Conservation (phyloP, 164 flowering plant species). For the Aristolochia fimbriata region DNA sequence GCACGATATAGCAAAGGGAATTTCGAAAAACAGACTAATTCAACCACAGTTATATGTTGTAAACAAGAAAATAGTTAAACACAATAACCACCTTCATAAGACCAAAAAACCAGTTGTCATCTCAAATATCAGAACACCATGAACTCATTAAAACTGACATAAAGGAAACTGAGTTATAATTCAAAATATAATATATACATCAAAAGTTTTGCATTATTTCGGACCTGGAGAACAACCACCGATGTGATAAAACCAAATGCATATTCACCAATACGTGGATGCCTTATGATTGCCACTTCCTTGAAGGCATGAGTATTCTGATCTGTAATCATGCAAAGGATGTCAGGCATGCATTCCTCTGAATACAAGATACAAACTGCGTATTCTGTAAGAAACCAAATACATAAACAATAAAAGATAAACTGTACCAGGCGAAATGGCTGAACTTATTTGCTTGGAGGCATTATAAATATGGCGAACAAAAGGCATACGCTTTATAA, state of each 20-base stretch:
- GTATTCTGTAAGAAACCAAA: neutral
- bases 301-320: constrained; percentile 85
- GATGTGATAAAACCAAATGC: constrained; percentile 94
- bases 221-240: constrained; percentile 56
- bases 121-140: no score
- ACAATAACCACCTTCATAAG: no score
- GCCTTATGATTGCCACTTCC: constrained; percentile 90
- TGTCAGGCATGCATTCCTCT: no score
- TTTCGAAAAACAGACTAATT: no score
- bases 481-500: constrained; percentile 76
- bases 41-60: no score
- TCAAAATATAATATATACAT: neutral
- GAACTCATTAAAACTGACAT: no score
- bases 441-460: constrained; percentile 75
- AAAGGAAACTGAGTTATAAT: neutral
- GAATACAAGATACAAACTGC: neutral
- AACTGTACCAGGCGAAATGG: constrained; percentile 60
- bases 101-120: no score
- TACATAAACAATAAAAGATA: neutral
- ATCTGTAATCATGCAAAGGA: constrained; percentile 31
- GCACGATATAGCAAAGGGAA: no score
- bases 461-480: constrained; percentile 76
- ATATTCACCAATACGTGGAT: constrained; percentile 92
- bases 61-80: no score
- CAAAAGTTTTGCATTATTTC: neutral